phyloP scores from a whole-genome alignment of 2,329 filamentous ascomycete species.

The Penicillium sp. region DNA sequence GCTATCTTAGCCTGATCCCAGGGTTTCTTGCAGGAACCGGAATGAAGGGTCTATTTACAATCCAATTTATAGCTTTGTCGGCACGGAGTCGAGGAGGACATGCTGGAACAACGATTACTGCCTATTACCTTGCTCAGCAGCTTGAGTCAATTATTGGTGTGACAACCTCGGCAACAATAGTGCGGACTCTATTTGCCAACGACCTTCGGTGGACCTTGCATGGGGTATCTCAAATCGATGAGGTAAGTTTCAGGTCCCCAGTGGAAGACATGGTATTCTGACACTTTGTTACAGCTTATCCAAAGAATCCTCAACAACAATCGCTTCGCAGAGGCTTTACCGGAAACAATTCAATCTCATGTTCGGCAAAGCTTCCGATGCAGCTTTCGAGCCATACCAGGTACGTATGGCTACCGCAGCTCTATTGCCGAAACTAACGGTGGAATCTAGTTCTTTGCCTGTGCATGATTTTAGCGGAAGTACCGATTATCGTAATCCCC shows the following conservation, averaged over 20 bases:
- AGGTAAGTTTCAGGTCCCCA: background rate
- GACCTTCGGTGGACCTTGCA: background rate
- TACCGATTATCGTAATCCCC: background rate
- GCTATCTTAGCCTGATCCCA: background rate
- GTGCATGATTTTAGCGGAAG: background rate
- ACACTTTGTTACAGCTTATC: background rate
- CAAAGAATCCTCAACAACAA: background rate
- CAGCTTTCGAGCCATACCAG: background rate
- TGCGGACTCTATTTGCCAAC: background rate
- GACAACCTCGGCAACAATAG: background rate
- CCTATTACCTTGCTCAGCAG: background rate
- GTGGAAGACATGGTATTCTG: background rate
- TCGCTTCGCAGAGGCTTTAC: background rate
- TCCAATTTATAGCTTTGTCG: background rate
- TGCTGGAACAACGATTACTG: background rate
- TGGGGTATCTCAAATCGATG: background rate
- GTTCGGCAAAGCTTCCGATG: background rate
- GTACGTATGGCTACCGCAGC: background rate
- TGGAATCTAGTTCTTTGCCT: background rate
- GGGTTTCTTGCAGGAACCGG: background rate
- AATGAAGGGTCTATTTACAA: background rate
- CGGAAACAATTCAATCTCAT: background rate
- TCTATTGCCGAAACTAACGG: background rate
- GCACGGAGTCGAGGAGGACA: background rate
- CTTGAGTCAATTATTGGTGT: background rate